phyloP scores from a whole-genome alignment of 2,329 filamentous ascomycete species.

The Alternaria tenuissima region DNA sequence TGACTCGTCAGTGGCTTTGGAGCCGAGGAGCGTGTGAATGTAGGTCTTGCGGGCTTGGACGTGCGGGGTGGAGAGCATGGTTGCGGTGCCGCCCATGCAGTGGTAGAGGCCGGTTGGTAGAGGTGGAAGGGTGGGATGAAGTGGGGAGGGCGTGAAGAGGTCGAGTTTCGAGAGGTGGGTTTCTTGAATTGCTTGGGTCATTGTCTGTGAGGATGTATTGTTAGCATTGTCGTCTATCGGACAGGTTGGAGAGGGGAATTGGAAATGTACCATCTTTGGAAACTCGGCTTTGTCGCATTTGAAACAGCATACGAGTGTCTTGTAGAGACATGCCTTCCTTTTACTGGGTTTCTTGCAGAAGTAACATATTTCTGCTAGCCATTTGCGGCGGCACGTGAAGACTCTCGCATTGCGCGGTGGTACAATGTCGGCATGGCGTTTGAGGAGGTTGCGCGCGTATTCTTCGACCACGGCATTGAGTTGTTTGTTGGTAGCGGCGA shows the following conservation, averaged over 20 bases:
- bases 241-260: background rate
- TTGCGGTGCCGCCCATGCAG: constrained; percentile 28
- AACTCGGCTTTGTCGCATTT: constrained; percentile 36
- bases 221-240: background rate
- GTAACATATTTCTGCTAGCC: constrained; percentile 37
- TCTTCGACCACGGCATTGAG: constrained; percentile 39
- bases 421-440: constrained; percentile 29
- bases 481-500: constrained; percentile 35
- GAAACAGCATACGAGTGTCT: constrained; percentile 33
- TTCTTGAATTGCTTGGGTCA: constrained; percentile 34
- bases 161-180: constrained; percentile 42
- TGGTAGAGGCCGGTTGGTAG: constrained; percentile 29
- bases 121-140: constrained; percentile 36
- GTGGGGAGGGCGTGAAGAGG: constrained; percentile 41
- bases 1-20: background rate
- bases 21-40: constrained; percentile 25
- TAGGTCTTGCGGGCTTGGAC: constrained; percentile 30
- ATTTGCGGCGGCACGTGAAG: constrained; percentile 33
- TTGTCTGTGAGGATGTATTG: constrained; percentile 28
- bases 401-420: constrained; percentile 24
- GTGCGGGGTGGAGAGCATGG: constrained; percentile 37
- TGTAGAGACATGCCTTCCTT: constrained; percentile 36
- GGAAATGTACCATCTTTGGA: constrained; percentile 38
- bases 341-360: constrained; percentile 37
- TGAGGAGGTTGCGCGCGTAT: constrained; percentile 39